A percentile compares a stretch with the other conserved stretches of the same genome.
Conservation (phyloP, 2,329 filamentous ascomycete species). For the Phyllosticta citriasiana region DNA sequence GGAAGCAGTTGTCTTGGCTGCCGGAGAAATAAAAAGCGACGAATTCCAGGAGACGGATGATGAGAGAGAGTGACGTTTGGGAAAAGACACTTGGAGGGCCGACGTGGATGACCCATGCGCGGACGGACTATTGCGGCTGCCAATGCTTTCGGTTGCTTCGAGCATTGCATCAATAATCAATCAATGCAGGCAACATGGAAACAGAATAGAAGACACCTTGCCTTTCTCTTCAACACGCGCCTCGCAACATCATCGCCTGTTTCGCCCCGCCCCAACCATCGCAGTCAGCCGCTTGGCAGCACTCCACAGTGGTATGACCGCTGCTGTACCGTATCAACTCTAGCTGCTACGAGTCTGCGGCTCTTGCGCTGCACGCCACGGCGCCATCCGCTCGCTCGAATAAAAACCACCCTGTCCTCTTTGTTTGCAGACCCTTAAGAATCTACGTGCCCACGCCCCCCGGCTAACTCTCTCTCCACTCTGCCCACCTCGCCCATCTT, state of each 20-base stretch:
- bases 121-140: not conserved
- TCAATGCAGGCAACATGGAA: not conserved
- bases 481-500: not conserved
- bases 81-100: not conserved
- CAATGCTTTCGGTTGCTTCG: not conserved
- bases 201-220: constrained; percentile 5
- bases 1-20: not conserved
- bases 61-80: not conserved
- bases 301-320: constrained; percentile 3
- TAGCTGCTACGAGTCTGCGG: not conserved
- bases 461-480: not conserved
- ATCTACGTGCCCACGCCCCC: not conserved
- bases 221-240: not conserved
- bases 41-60: not conserved
- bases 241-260: too few species aligned
- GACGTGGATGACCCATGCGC: not conserved
- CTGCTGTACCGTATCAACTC: not conserved
- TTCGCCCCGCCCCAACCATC: too few species aligned
- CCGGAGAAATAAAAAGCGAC: not conserved
- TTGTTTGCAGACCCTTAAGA: constrained; percentile 19
- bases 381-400: not conserved
- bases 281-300: not conserved
- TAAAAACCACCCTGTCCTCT: constrained; percentile 27
- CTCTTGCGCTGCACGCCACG: constrained; percentile 1
- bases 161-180: not conserved